Evolutionary conservation across 495 filamentous ascomycete species (phyloP).

Genomic region (Thermothielavioides terrestris): DNA sequence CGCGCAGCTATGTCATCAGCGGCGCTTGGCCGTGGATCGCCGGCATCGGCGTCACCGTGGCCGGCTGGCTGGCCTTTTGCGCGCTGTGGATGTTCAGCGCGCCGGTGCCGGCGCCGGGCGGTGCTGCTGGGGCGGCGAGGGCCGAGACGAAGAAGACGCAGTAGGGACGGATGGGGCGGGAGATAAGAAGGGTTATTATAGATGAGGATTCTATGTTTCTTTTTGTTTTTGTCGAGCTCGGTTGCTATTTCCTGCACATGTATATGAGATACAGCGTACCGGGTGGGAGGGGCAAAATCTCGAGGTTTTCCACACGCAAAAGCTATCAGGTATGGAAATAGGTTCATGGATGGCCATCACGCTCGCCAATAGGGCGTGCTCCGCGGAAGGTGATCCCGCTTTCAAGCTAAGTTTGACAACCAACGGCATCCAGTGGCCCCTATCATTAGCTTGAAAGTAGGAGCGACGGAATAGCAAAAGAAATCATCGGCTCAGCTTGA

Average conservation of each 20-base stretch:
- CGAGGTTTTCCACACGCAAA: conserved; percentile 1
- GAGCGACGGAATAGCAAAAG: too few relatives aligned
- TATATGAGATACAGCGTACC: conserved; percentile 2
- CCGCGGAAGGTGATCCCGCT: too few relatives aligned
- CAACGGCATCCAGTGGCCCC: too few relatives aligned
- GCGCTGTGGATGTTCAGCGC: conserved; percentile 83
- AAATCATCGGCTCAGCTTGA: too few relatives aligned
- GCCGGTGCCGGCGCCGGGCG: too few relatives aligned
- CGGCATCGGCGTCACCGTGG: conserved; percentile 74
- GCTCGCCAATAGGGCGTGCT: too few relatives aligned
- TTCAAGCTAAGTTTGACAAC: too few relatives aligned
- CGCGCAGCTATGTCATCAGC: conserved; percentile 78
- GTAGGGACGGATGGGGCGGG: conserved; percentile 22
- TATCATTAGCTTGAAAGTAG: too few relatives aligned
- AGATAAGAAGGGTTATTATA: neutral
- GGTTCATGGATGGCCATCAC: neutral
- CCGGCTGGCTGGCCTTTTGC: conserved; percentile 78
- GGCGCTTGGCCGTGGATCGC: conserved; percentile 95
- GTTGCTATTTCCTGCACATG: neutral
- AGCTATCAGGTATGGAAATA: conserved; percentile 5
- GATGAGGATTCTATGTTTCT: neutral
- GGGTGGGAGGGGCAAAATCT: conserved; percentile 3
- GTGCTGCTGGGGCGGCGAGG: too few relatives aligned
- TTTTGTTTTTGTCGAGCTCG: too few relatives aligned
- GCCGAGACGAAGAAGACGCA: conserved; percentile 60